Base-by-base conservation (phyloP, 805 yeast genomes). In the Metschnikowia santaceciliae region DNA sequence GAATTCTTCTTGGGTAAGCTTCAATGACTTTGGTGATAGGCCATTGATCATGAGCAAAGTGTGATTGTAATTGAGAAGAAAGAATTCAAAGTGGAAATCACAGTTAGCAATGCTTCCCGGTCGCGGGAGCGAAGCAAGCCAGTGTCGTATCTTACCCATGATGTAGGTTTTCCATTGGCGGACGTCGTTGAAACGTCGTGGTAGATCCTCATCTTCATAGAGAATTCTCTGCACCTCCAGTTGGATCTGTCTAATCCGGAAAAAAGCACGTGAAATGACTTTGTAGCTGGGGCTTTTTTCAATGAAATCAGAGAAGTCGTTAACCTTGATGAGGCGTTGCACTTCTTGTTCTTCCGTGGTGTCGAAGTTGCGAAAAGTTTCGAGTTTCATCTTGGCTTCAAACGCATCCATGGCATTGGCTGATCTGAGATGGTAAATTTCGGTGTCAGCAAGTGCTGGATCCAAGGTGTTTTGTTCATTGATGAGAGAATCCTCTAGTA, bases 21-120 rank as follows among this genome's bases (percentile, higher is more conserved):
- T 72, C 37, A 81, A 76, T 55, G 81, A 81, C 40, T 81, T 81
- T 1, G 96, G 96, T 1, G 90, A 82, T 34, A 90, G 75, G 2
- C 96, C 96, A 68, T 86, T 84, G 23, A 90, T 62, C 61, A 86
- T 75, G 20, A 88, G 73, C 49, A 83, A 71, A 0, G 96, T 80
- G 61, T 89, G 96, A 64, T 84, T 77, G 64, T 86, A 89, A 66
- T 90, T 90, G 53, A 90, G 72, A 46, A 77, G 80, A 64, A 90
- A 84, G 60, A 86, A 86, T 48, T 79, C 84, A 32, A 76, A 62
- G 60, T 84, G 86, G 68, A 90, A 90, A 55, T 82, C 82, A 64
- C 94, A 86, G 59, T 88, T 86, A 82, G 83, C 83, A 50, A 77
- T 74, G 48, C 77, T 64, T 46, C 45, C 50, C 7, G 47, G 34